Evolutionary conservation across 495 filamentous ascomycete species (phyloP), one percentile per base, ranked within the genome.

Genomic region (Podospora conica): DNA sequence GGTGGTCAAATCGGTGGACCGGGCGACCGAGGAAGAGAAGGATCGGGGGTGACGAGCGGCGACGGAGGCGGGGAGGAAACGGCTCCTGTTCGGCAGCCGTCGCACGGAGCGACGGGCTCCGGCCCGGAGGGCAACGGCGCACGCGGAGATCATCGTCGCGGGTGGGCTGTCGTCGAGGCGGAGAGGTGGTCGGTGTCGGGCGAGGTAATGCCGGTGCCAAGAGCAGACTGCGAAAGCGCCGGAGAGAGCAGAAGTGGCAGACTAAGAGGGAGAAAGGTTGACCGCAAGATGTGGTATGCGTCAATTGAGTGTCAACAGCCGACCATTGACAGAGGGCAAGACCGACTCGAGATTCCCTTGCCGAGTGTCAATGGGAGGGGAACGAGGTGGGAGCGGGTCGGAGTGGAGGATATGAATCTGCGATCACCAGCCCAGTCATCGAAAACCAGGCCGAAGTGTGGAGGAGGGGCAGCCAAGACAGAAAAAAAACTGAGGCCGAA

Each of bases 1-100:
- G 54, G 93, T 96, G 64, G 76, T 81, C 24, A 80, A 77, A 71
- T 83, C 81, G 70, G 78, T 78, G 21, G 73, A 63, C 63, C 73
- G 78, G 65, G 76, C 71, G 24, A 73, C 73, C 64, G 74, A 73
- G 63, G 75, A 64, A 57, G 77, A 75, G 72, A 79, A 68, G 58
- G 70, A 74, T 40, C 69, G 60, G 33, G 58, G 68, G 54, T 66
- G 68, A 22, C 67, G 67, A 15, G 66, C 60, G 65, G 69, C 33
- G 60, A 63, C 71, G 48, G 71, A 60, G 53, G 71, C 69, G 53
- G 72, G 73, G 40, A 68, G 65, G 59, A 70, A 64, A 62, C 74
- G 75, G 60, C 70, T 58, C 40, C 65, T 69, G 66, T 48, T 67
- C 53, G 73, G 69, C 48, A 76, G 66, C 57, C 77, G 72, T 63